Base-by-base conservation (phyloP, 768 basidiomycete genomes). In the Lentinula aciculospora region DNA sequence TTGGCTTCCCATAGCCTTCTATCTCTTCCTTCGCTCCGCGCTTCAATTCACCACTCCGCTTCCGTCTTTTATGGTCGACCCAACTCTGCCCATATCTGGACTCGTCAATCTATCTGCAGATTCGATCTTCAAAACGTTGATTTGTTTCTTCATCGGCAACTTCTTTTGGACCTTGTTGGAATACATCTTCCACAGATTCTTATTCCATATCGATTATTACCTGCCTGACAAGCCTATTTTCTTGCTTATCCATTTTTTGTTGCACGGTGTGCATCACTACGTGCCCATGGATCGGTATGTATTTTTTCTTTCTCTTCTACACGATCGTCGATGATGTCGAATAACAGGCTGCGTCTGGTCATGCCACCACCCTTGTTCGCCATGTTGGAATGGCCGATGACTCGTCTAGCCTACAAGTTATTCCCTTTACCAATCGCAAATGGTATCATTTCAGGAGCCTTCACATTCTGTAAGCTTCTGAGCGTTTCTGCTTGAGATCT, bases 211-310 rank as follows among this genome's bases (percentile, higher is more conserved):
- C 64, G 97, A 99, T 67, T 78, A 84, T 8, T 71, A 79, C 66
- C 81, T 99, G 21, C 97, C 97, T 2, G 97, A 99, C 71, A 78
- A 74, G 58, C 87, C 88, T 4, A 72, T 75, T 53, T 91, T 88
- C 72, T 77, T 98, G 66, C 84, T 85, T 42, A 68, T 98, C 25
- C 97, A 99, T 68, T 99, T 99, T 74, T 68, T 92, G 65, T 76
- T 92, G 68, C 97, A 98, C 67, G 97, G 97, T 15, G 85, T 99
- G 34, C 97, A 99, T 68, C 97, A 99, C 71, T 99, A 95, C 67
- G 76, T 99, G 62, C 97, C 94, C 15, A 97, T 98, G 94, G 94
- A 97, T 67, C 78, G 85, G 89, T 92, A 66, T 61, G 82, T 71
- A 5, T 39, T 17, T 48, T 17, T 46, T 27, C 10, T 15, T 60